phyloP scores from a whole-genome alignment of 2,329 filamentous ascomycete genomes.

The Talaromyces sp. region DNA sequence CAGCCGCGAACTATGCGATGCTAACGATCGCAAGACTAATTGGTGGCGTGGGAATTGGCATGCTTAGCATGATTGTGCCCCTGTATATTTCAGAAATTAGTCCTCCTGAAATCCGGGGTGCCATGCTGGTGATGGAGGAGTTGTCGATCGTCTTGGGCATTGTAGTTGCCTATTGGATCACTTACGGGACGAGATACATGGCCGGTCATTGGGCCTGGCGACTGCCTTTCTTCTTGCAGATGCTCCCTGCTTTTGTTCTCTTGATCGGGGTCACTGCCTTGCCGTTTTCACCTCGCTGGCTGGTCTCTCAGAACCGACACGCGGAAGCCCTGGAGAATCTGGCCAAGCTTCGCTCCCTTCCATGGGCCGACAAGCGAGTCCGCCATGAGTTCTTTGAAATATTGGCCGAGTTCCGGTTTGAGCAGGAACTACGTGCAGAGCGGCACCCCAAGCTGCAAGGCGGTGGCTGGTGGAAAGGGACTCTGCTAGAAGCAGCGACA shows the following conservation, averaged over 20 bases:
- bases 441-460: constrained; percentile 35
- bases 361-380: constrained; percentile 45
- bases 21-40: constrained; percentile 27
- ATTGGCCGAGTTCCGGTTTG: constrained; percentile 49
- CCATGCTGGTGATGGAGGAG: constrained; percentile 39
- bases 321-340: constrained; percentile 46
- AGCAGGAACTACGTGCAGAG: constrained; percentile 38
- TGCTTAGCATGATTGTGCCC: constrained; percentile 32
- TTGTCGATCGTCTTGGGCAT: constrained; percentile 38
- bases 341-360: constrained; percentile 45
- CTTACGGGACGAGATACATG: constrained; percentile 41
- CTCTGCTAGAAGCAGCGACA: constrained; percentile 43
- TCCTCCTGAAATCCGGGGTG: constrained; percentile 38
- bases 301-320: constrained; percentile 43
- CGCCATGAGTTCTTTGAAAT: constrained; percentile 48
- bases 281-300: constrained; percentile 54
- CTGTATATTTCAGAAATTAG: constrained; percentile 45
- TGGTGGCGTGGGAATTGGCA: constrained; percentile 7
- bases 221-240: constrained; percentile 45
- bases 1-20: constrained; percentile 47
- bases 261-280: constrained; percentile 37
- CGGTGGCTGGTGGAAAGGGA: constrained; percentile 25
- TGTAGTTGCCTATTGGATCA: constrained; percentile 38
- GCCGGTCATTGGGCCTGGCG: constrained; percentile 42
- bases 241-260: constrained; percentile 35